Evolutionary conservation across 192 early-diverging fungal species (phyloP).

Genomic region (Linnemannia elongata): DNA sequence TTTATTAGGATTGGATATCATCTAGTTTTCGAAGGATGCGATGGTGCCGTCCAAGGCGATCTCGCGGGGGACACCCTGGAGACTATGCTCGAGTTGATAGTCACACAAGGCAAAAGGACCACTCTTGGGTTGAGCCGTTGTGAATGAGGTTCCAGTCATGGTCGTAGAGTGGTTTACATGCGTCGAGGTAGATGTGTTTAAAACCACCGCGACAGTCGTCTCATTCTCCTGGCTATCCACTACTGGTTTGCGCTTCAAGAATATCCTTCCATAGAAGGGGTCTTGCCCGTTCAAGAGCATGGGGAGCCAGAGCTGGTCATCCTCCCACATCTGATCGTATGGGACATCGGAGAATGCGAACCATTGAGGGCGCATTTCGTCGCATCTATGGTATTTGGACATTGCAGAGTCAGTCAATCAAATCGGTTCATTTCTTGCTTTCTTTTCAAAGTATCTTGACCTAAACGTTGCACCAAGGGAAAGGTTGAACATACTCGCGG

Average conservation of each 20-base stretch:
- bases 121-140: constrained; percentile 26
- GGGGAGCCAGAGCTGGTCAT: constrained; percentile 78
- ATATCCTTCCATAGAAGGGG: constrained; percentile 48
- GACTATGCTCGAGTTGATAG: constrained; percentile 16
- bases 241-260: constrained; percentile 33
- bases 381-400: constrained; percentile 50
- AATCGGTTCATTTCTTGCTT: not conserved
- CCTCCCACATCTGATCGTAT: constrained; percentile 80
- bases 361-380: constrained; percentile 86
- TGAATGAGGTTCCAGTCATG: constrained; percentile 32
- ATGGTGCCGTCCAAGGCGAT: constrained; percentile 38
- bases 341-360: constrained; percentile 69
- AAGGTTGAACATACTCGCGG: constrained; percentile 65
- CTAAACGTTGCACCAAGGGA: not conserved
- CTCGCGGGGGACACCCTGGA: constrained; percentile 18
- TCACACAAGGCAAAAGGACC: constrained; percentile 44
- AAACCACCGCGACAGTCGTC: not conserved
- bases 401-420: not conserved
- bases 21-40: constrained; percentile 41
- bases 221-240: not conserved
- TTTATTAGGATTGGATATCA: not conserved
- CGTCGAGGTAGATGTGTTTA: not conserved
- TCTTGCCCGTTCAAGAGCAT: constrained; percentile 44
- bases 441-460: not conserved
- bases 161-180: constrained; percentile 20